Conservation (phyloP, 805 yeast genomes). For the Monosporozyma aerobia region DNA sequence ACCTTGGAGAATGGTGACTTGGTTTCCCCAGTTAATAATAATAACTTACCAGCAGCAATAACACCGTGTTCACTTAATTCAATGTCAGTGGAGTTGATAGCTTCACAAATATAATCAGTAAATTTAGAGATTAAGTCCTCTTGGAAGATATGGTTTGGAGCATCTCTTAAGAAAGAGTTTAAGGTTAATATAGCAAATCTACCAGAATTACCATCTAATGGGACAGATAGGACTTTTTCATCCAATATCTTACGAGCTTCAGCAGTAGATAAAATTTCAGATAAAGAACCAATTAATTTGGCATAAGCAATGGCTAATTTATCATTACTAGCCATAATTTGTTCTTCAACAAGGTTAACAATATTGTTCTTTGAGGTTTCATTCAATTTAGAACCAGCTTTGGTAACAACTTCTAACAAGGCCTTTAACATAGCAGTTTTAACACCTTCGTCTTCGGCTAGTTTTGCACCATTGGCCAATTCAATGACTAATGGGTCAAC, state of each 20-base stretch:
- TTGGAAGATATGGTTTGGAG: conserved; percentile 54
- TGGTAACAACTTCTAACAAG: conserved; percentile 66
- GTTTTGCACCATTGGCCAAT: conserved; percentile 64
- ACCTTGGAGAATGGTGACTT: conserved; percentile 29
- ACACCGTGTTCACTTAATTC: conserved; percentile 68
- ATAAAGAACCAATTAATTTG: conserved; percentile 64
- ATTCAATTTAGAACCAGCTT: conserved; percentile 70
- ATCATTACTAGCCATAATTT: conserved; percentile 46
- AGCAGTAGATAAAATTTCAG: conserved; percentile 53
- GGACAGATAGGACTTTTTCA: conserved; percentile 46
- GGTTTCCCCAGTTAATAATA: conserved; percentile 42
- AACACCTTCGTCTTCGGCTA: conserved; percentile 57
- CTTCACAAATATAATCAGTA: conserved; percentile 38
- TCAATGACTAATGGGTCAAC: conserved; percentile 89
- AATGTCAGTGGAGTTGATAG: conserved; percentile 34
- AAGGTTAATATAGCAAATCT: conserved; percentile 62
- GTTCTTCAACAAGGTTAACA: conserved; percentile 65
- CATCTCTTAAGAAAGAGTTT: conserved; percentile 71
- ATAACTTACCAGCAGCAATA: conserved; percentile 71
- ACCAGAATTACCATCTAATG: conserved; percentile 35
- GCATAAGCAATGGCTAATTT: conserved; percentile 70
- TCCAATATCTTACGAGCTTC: conserved; percentile 56
- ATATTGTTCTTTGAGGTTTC: conserved; percentile 63
- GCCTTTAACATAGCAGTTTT: conserved; percentile 82
- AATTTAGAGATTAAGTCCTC: conserved; percentile 44